Percentiles rank a stretch among this genome's conserved stretches.
Conservation (phyloP, 148 eudicot species). For the Arctostaphylos glauca region DNA sequence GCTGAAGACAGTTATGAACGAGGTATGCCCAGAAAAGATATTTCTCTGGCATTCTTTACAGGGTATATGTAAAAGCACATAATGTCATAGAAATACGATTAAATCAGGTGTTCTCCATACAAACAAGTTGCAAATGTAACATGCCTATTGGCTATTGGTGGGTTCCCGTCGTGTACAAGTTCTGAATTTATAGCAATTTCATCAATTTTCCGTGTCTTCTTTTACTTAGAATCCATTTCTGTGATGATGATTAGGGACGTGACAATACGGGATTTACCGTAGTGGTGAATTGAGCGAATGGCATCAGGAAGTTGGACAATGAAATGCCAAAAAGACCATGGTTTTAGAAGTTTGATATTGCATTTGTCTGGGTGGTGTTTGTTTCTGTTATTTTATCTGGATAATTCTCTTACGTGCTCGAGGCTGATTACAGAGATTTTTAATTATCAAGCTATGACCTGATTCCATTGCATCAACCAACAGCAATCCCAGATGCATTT, state of each 20-base stretch:
- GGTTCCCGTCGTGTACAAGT: neutral
- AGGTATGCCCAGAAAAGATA: constrained; percentile 61
- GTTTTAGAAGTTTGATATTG: neutral
- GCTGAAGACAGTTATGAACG: constrained; percentile 36
- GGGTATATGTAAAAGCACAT: neutral
- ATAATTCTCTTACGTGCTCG: neutral
- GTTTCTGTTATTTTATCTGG: neutral
- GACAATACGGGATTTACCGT: neutral
- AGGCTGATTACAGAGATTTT: neutral
- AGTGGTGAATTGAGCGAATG: neutral
- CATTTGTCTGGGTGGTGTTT: neutral
- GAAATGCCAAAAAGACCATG: neutral
- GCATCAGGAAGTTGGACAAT: neutral
- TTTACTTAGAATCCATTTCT: neutral
- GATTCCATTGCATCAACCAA: neutral
- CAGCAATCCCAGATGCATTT: neutral
- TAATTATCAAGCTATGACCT: neutral
- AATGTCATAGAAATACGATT: constrained; percentile 9
- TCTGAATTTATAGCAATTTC: neutral
- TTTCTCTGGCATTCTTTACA: constrained; percentile 49
- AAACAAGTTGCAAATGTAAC: neutral
- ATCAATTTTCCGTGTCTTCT: neutral
- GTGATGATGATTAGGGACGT: neutral
- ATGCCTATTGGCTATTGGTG: neutral
- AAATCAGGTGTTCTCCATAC: neutral